A percentile compares a stretch with the other conserved stretches of the same genome.
These are phyloP conservation scores for Rheum nobile DNA, from an alignment of 148 eudicot genomes.

Conservation along the genomic window DNA sequence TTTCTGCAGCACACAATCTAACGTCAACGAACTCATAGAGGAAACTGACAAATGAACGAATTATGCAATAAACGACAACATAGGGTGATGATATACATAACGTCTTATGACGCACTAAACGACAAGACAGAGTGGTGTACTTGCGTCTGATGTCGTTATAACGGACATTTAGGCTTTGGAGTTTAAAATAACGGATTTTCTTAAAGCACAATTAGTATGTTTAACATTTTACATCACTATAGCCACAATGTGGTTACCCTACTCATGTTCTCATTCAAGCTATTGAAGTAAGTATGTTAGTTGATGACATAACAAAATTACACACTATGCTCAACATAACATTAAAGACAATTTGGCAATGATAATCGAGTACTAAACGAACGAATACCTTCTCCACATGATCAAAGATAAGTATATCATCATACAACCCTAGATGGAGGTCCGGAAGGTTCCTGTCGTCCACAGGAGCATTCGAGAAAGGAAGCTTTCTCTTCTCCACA, in stretches of 20 bases:
- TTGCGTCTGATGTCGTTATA: too few relatives aligned
- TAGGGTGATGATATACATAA: too few relatives aligned
- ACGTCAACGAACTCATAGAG: not conserved
- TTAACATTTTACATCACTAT: too few relatives aligned
- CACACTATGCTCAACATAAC: not conserved
- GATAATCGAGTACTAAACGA: not conserved
- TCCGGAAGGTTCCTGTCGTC: slow-evolving; percentile 97
- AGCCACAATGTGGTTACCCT: too few relatives aligned
- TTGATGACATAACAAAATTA: too few relatives aligned
- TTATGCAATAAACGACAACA: not conserved
- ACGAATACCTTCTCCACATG: slow-evolving; percentile 82
- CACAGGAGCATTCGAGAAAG: slow-evolving; percentile 71
- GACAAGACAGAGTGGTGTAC: too few relatives aligned
- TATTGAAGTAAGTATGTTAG: too few relatives aligned
- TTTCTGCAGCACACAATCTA: slow-evolving; percentile 35
- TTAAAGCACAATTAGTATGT: too few relatives aligned
- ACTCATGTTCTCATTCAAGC: too few relatives aligned
- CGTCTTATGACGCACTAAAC: too few relatives aligned
- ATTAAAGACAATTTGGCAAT: not conserved
- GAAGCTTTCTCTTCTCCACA: slow-evolving; percentile 90
- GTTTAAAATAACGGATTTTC: too few relatives aligned
- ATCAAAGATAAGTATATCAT: slow-evolving; percentile 91
- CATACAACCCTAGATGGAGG: slow-evolving; percentile 87
- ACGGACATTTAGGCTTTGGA: too few relatives aligned
- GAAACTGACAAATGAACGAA: not conserved